Base-by-base conservation (phyloP, 257 asterid genomes). In the Solanum pennellii region DNA sequence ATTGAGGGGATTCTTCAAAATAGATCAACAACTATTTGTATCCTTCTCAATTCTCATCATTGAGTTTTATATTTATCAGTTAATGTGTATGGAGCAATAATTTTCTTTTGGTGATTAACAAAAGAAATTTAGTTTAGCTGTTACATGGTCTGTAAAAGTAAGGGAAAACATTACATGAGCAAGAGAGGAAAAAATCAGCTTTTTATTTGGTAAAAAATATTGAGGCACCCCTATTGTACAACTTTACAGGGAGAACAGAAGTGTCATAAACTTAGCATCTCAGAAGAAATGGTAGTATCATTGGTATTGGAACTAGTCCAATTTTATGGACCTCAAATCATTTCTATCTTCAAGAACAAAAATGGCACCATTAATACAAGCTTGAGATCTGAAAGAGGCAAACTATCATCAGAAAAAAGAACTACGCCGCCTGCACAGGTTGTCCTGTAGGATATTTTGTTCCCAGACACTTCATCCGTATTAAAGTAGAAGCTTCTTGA, bases 401-500 rank as follows among this genome's bases (percentile, higher is more conserved):
- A 82, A 49, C 60, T 41, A 76, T 75, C 1, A 41, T 82, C 85
- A 49, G 69, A 80, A 72, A 80, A 72, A 82, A 82, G 21, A 49
- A 49, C 71, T 82, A 49, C 29, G 71, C 85, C 29, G 69, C 44
- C 85, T 82, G 45, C 69, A 82, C 45, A 31, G 85, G 69, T 82
- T 47, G 45, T 49, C 85, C 71, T 82, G 85, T 29, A 31, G 85
- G 45, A 82, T 18, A 49, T 82, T 9, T 82, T 82, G 85, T 18
- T 82, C 69, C 69, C 69, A 49, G 45, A 49, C 69, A 49, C 21
- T 82, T 49, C 29, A 31, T 49, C 18, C 7, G 31, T 89, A 89
- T 95, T 92, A 97, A 91, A 97, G 88, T 62, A 97, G 90, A 90
- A 97, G 98, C 89, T 93, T 93, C 88, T 89, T 91, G 86, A 97